Conservation (phyloP, 805 yeast species). For the Danielia reshetovae region DNA sequence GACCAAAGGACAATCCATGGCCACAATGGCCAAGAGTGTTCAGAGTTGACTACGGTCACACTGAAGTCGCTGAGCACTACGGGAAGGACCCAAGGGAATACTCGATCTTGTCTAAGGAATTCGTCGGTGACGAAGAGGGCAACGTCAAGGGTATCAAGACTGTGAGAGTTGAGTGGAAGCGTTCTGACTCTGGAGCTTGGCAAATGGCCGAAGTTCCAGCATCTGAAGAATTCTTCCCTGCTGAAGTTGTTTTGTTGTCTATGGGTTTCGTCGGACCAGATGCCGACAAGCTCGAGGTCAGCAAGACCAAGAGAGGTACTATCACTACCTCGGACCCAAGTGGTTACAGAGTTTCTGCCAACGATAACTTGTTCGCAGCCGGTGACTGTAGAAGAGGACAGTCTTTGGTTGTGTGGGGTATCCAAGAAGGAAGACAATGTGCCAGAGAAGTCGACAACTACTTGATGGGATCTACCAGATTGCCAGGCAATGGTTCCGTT, state of each 20-base stretch:
- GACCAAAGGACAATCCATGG: slow-evolving; percentile 98
- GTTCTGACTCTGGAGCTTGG: slow-evolving; percentile 95
- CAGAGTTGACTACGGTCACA: slow-evolving; percentile 97
- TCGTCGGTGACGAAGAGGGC: slow-evolving; percentile 91
- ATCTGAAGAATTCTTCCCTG: slow-evolving; percentile 89
- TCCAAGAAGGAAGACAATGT: slow-evolving; percentile 98
- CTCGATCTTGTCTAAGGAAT: slow-evolving; percentile 91
- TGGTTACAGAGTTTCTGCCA: slow-evolving; percentile 61
- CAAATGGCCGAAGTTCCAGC: slow-evolving; percentile 98
- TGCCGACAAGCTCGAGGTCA: slow-evolving; percentile 63
- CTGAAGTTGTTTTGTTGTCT: slow-evolving; percentile 87
- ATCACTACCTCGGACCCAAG: slow-evolving; percentile 58
- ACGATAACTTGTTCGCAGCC: slow-evolving; percentile 80
- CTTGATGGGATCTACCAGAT: slow-evolving; percentile 71
- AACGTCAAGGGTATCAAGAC: slow-evolving; percentile 94
- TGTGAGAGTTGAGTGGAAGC: slow-evolving; percentile 97
- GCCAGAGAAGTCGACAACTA: slow-evolving; percentile 87
- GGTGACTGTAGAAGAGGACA: slow-evolving; percentile 99
- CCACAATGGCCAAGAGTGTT: slow-evolving; percentile 99
- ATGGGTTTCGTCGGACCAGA: slow-evolving; percentile 99
- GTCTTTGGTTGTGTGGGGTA: slow-evolving; percentile 98
- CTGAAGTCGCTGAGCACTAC: slow-evolving; percentile 90
- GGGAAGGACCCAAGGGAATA: slow-evolving; percentile 98
- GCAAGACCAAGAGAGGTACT: slow-evolving; percentile 82
- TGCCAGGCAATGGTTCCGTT: slow-evolving; percentile 94